Percentiles rank a stretch among this genome's conserved stretches.
Evolutionary conservation across 805 yeast genomes (phyloP).

Genomic region (Lipomyces orientalis): DNA sequence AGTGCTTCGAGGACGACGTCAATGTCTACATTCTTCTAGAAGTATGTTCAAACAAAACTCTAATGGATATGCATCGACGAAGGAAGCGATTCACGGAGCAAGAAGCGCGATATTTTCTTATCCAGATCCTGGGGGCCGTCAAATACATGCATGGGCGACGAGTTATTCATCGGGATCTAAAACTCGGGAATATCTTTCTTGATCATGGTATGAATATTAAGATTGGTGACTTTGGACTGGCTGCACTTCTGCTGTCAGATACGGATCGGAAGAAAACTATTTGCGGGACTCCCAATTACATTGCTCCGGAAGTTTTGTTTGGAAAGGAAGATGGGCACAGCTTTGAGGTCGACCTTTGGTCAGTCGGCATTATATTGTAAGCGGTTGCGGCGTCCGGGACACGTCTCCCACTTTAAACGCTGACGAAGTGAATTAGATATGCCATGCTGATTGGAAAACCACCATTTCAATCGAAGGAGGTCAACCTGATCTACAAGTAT

Average conservation of each 20-base stretch:
- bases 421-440: conserved; percentile 40
- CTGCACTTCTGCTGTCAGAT: conserved; percentile 81
- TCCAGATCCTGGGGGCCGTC: conserved; percentile 92
- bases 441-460: conserved; percentile 94
- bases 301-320: conserved; percentile 95
- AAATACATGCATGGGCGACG: conserved; percentile 89
- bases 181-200: conserved; percentile 92
- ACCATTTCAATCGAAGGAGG: conserved; percentile 96
- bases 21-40: conserved; percentile 93
- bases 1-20: conserved; percentile 95
- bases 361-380: conserved; percentile 91
- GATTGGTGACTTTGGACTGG: conserved; percentile 97
- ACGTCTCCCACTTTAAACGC: neutral
- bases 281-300: conserved; percentile 98
- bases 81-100: conserved; percentile 88
- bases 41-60: conserved; percentile 91
- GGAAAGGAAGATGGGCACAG: conserved; percentile 87
- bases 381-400: neutral
- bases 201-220: conserved; percentile 93
- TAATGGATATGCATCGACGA: conserved; percentile 87
- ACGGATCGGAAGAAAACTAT: conserved; percentile 86
- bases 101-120: conserved; percentile 87
- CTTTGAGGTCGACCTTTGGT: conserved; percentile 96
- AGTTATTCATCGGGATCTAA: conserved; percentile 94
- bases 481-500: conserved; percentile 79